Evolutionary conservation across 139 green algal genomes (phyloP).

Genomic region (Chlorella ohadii): DNA sequence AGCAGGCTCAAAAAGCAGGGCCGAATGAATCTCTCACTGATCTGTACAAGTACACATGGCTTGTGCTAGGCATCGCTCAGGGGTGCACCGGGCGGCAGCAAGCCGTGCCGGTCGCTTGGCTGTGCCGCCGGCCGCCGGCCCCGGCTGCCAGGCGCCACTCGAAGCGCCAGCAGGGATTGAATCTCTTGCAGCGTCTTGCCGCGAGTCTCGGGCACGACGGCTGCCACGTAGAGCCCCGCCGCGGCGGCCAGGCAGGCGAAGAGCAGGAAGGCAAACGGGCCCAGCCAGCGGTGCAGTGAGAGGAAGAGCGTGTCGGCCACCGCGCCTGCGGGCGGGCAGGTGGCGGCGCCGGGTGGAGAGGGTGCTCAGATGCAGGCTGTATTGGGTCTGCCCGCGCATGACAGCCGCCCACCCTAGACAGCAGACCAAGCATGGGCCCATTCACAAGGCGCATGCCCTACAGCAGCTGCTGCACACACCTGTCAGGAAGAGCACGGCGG

Average conservation of each 20-base stretch:
- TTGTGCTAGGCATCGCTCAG: too few relatives aligned
- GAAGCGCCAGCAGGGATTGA: too few relatives aligned
- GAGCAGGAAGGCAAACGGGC: conserved; percentile 55
- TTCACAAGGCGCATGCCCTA: background rate
- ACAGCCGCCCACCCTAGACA: background rate
- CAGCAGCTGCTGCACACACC: conserved; percentile 30
- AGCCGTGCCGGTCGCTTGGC: too few relatives aligned
- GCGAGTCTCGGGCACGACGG: conserved; percentile 79
- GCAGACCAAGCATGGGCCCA: background rate
- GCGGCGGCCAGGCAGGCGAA: conserved; percentile 57
- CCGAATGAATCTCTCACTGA: too few relatives aligned
- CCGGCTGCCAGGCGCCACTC: too few relatives aligned
- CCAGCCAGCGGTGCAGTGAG: conserved; percentile 59
- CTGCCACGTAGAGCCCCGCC: conserved; percentile 56
- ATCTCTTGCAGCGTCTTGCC: conserved; percentile 53
- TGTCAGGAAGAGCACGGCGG: conserved; percentile 71
- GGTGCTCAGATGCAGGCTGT: too few relatives aligned
- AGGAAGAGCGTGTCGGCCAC: conserved; percentile 79
- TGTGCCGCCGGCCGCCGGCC: too few relatives aligned
- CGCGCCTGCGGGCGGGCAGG: conserved; percentile 45
- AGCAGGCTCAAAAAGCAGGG: too few relatives aligned
- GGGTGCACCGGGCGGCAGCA: too few relatives aligned
- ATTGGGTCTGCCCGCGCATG: too few relatives aligned
- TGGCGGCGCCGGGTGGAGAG: too few relatives aligned
- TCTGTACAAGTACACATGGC: too few relatives aligned